A percentile compares a stretch with the other conserved stretches of the same genome.
Evolutionary conservation across 306 rosid genomes (phyloP).

Genomic region (Sindora glabra): DNA sequence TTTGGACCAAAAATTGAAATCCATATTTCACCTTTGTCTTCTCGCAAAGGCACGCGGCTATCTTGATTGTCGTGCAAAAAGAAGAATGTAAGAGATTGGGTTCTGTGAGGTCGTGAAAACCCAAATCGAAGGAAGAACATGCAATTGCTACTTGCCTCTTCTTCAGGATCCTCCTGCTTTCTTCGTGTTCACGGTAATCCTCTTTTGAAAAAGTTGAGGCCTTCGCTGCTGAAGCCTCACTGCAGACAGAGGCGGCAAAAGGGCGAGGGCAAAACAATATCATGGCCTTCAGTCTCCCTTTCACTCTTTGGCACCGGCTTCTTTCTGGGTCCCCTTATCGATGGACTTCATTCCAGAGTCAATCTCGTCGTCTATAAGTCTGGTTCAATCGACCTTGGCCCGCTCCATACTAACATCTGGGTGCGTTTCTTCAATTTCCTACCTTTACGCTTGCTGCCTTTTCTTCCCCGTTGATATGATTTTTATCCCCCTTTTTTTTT

Average conservation of each 20-base stretch:
- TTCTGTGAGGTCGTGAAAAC: not conserved
- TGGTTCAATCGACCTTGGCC: slow-evolving; percentile 45
- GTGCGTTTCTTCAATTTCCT: slow-evolving; percentile 21
- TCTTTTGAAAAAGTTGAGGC: not conserved
- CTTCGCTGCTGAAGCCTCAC: slow-evolving; percentile 11
- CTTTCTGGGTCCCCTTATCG: slow-evolving; percentile 66
- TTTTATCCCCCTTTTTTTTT: too few species aligned
- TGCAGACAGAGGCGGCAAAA: slow-evolving; percentile 29
- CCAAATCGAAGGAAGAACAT: slow-evolving; percentile 21
- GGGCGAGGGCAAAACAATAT: slow-evolving; percentile 21
- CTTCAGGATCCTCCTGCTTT: slow-evolving; percentile 23
- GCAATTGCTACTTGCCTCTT: slow-evolving; percentile 30
- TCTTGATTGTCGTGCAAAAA: not conserved
- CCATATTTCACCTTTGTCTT: too few species aligned
- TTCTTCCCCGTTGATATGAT: too few species aligned
- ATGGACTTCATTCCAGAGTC: slow-evolving; percentile 80
- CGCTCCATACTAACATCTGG: slow-evolving; percentile 58
- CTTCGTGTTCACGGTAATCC: slow-evolving; percentile 15
- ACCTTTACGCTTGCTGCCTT: not conserved
- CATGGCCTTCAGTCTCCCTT: slow-evolving; percentile 49
- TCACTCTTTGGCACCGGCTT: slow-evolving; percentile 65
- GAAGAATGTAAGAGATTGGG: not conserved
- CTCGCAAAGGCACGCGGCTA: too few species aligned
- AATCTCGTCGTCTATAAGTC: slow-evolving; percentile 56
- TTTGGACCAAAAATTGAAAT: too few species aligned